Evolutionary conservation across 2,329 filamentous ascomycete species (phyloP).

Genomic region (Colletotrichum echinochloae): DNA sequence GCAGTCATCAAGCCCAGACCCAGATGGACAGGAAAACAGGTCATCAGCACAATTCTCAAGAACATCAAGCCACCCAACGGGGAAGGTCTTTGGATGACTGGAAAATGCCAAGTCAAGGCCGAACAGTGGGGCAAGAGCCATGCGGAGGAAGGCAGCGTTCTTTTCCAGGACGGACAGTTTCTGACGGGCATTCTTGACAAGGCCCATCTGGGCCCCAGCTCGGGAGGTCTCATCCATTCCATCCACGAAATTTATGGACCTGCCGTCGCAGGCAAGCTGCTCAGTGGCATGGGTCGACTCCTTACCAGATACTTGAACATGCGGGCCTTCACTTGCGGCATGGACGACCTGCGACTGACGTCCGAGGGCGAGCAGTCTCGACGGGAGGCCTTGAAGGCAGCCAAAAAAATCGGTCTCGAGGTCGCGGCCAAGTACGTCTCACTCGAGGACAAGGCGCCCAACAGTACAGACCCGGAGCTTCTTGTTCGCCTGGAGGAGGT

Average conservation of each 20-base stretch:
- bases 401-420: constrained; percentile 77
- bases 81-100: constrained; percentile 81
- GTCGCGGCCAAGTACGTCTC: constrained; percentile 92
- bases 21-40: constrained; percentile 95
- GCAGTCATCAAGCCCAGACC: constrained; percentile 83
- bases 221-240: constrained; percentile 89
- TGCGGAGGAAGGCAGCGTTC: constrained; percentile 82
- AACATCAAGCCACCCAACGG: constrained; percentile 87
- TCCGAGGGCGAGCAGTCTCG: constrained; percentile 80
- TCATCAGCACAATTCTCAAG: constrained; percentile 91
- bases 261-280: constrained; percentile 83
- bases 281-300: constrained; percentile 90
- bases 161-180: constrained; percentile 88
- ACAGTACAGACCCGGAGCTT: constrained; percentile 77
- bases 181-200: constrained; percentile 95
- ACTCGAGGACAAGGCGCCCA: constrained; percentile 72
- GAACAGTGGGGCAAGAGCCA: constrained; percentile 79
- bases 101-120: constrained; percentile 82
- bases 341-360: constrained; percentile 93
- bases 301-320: constrained; percentile 92
- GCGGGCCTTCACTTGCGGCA: constrained; percentile 95
- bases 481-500: constrained; percentile 87
- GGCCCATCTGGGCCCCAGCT: constrained; percentile 88
- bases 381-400: constrained; percentile 74
- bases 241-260: constrained; percentile 95